Conservation (phyloP, 768 basidiomycete genomes). For the Kwoniella sp. region DNA sequence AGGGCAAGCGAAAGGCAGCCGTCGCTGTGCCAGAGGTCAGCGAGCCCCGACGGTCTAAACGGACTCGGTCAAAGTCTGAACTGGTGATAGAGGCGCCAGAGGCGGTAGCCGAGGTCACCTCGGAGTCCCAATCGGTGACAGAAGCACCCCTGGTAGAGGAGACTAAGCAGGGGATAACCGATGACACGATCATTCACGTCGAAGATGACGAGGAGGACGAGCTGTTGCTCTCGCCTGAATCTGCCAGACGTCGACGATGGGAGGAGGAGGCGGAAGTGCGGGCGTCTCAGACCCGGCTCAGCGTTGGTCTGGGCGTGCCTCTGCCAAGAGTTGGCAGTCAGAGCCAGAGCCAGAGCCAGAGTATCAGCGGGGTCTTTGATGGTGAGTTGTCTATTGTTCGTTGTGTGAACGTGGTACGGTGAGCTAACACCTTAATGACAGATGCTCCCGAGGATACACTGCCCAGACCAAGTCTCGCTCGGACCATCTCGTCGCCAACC, state of each 20-base stretch:
- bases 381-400: slow-evolving; percentile 10
- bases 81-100: no score
- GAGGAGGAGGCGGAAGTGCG: slow-evolving; percentile 24
- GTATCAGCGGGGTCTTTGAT: slow-evolving; percentile 27
- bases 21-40: not conserved
- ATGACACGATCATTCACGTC: no score
- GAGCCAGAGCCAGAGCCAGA: not conserved
- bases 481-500: slow-evolving; percentile 1
- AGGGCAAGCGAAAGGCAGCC: slow-evolving; percentile 5
- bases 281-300: slow-evolving; percentile 1
- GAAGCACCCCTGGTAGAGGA: not conserved
- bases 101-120: no score
- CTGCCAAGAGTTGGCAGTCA: not conserved
- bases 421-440: not conserved
- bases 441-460: slow-evolving; percentile 23
- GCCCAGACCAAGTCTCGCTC: not conserved
- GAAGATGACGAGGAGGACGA: slow-evolving; percentile 28
- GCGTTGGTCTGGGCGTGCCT: not conserved
- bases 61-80: not conserved
- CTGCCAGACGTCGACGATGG: slow-evolving; percentile 16
- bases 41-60: slow-evolving; percentile 11
- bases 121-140: no score
- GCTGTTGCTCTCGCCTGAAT: slow-evolving; percentile 28
- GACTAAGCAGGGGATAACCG: no score
- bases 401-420: not conserved